phyloP scores from a whole-genome alignment of 352 stramenopile species.

The Globisporangium nunn region DNA sequence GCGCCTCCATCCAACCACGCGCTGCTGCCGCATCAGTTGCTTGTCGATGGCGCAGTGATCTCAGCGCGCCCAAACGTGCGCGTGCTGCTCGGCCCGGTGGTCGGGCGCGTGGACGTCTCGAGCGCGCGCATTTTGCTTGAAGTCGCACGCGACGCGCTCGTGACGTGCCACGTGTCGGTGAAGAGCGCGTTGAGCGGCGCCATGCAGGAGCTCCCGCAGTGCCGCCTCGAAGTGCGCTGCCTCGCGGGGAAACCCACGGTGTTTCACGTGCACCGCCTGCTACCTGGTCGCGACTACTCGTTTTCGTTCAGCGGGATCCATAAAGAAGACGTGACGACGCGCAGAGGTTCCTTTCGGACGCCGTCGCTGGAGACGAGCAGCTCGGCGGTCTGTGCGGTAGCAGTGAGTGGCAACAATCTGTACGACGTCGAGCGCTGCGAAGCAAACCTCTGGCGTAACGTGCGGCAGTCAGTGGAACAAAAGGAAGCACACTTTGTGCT shows the following conservation, averaged over 20 bases:
- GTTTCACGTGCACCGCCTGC: constrained; percentile 35
- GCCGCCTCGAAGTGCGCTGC: constrained; percentile 15
- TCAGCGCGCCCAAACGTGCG: constrained; percentile 21
- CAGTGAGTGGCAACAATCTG: constrained; percentile 46
- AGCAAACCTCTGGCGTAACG: constrained; percentile 35
- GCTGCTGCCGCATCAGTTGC: constrained; percentile 23
- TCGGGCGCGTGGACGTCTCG: constrained; percentile 50
- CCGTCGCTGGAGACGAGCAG: constrained; percentile 26
- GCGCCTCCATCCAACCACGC: constrained; percentile 11
- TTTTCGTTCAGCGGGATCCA: constrained; percentile 54
- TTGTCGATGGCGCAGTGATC: constrained; percentile 17
- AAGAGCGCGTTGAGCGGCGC: constrained; percentile 30
- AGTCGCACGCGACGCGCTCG: constrained; percentile 22
- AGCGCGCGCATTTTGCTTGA: constrained; percentile 60
- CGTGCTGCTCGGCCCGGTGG: constrained; percentile 57
- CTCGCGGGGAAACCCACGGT: constrained; percentile 25
- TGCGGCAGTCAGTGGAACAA: constrained; percentile 27
- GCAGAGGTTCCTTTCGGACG: constrained; percentile 39
- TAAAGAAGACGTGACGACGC: constrained; percentile 23
- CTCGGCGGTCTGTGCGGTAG: constrained; percentile 23
- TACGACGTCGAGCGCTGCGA: constrained; percentile 39
- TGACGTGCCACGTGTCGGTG: constrained; percentile 50
- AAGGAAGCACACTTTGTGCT: constrained; percentile 34
- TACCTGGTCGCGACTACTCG: constrained; percentile 45
- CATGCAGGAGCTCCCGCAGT: constrained; percentile 33